phyloP scores from a whole-genome alignment of 2,329 filamentous ascomycete genomes.

The Cadophora gregata region DNA sequence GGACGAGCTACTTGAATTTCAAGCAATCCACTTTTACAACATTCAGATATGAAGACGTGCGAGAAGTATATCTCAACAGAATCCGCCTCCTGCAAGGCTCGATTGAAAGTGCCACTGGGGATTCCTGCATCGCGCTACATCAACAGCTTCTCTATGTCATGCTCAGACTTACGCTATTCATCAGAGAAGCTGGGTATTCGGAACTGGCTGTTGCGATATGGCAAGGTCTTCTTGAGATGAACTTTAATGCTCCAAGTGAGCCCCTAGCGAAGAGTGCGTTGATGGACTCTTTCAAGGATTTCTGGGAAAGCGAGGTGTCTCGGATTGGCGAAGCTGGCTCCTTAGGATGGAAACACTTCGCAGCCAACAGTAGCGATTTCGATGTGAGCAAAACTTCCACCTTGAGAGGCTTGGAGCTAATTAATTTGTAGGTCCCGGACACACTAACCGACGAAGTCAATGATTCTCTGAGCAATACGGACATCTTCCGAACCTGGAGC shows the following conservation, averaged over 20 bases:
- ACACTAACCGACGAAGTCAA: conserved; percentile 32
- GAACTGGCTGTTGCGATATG: conserved; percentile 81
- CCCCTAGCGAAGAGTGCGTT: conserved; percentile 30
- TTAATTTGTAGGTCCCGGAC: conserved; percentile 24
- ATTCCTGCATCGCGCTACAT: conserved; percentile 37
- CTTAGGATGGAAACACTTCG: conserved; percentile 70
- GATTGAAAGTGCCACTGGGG: conserved; percentile 13
- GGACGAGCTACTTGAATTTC: conserved; percentile 76
- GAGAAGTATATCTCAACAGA: conserved; percentile 63
- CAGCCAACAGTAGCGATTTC: conserved; percentile 29
- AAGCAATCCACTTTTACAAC: conserved; percentile 69
- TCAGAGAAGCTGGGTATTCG: conserved; percentile 77
- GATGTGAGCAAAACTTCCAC: conserved; percentile 11
- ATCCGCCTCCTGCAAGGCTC: conserved; percentile 52
- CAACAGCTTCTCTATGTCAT: conserved; percentile 70
- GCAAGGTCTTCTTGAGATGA: conserved; percentile 81
- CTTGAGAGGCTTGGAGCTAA: neutral
- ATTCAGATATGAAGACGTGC: conserved; percentile 73
- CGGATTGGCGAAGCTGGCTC: conserved; percentile 78
- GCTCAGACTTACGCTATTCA: conserved; percentile 73
- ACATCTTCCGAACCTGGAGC: conserved; percentile 53
- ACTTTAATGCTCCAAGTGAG: conserved; percentile 61
- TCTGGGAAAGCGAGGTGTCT: conserved; percentile 86
- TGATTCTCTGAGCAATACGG: conserved; percentile 28
- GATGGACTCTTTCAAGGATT: conserved; percentile 64